Conservation (phyloP, 1,284 basidiomycete genomes). For the Sporisorium graminicola region DNA sequence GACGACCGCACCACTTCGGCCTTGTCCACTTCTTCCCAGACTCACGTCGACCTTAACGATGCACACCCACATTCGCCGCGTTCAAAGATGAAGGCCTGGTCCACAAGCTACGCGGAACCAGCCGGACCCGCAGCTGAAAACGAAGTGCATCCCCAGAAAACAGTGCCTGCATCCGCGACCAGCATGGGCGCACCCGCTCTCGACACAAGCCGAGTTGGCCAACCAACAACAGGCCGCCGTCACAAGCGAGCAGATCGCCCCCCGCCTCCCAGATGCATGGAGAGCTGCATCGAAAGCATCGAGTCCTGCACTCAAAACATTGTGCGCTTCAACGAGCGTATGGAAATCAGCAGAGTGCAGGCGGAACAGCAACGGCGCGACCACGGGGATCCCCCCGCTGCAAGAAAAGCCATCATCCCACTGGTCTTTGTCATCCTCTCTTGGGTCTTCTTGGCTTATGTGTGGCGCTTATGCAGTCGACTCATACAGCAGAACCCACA, state of each 20-base stretch:
- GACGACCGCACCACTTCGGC: conserved; percentile 28
- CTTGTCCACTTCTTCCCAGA: conserved; percentile 37
- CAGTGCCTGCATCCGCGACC: not conserved
- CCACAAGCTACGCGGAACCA: not conserved
- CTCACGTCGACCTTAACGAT: conserved; percentile 30
- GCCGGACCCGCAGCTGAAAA: not conserved
- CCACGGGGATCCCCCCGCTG: conserved; percentile 37
- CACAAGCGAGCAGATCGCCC: conserved; percentile 11
- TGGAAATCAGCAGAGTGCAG: conserved; percentile 30
- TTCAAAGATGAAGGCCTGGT: conserved; percentile 17
- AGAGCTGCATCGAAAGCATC: conserved; percentile 39
- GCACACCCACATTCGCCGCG: conserved; percentile 11
- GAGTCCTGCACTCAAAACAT: conserved; percentile 44
- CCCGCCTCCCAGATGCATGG: conserved; percentile 52
- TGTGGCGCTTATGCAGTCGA: conserved; percentile 55
- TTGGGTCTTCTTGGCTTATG: conserved; percentile 62
- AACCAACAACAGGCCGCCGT: not conserved
- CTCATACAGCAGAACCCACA: conserved; percentile 45
- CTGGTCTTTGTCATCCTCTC: conserved; percentile 55
- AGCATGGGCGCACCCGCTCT: not conserved
- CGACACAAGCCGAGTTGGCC: conserved; percentile 11
- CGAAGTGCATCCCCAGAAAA: not conserved
- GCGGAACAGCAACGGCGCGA: conserved; percentile 29
- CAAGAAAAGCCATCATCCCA: conserved; percentile 53
- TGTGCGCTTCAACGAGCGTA: conserved; percentile 50